Conservation (phyloP, 768 basidiomycete genomes). For the Termitomyces sp. region DNA sequence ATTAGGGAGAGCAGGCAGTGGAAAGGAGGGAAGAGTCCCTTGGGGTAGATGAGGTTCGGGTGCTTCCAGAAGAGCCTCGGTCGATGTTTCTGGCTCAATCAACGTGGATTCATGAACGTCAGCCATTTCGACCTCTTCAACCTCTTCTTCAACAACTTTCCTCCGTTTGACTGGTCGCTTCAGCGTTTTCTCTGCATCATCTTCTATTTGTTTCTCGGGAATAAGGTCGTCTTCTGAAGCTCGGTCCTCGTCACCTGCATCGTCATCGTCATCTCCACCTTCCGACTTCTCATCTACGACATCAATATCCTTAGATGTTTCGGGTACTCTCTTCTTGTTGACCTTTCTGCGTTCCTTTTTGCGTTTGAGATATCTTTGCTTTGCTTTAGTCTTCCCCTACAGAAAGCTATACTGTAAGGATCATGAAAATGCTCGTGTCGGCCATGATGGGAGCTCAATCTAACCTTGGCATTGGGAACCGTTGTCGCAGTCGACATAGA, state of each 20-base stretch:
- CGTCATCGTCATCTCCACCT: slow-evolving; percentile 20
- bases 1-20: slow-evolving; percentile 60
- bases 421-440: slow-evolving; percentile 12
- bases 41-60: slow-evolving; percentile 20
- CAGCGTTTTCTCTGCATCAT: slow-evolving; percentile 12
- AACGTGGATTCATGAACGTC: slow-evolving; percentile 11
- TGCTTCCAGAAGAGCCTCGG: slow-evolving; percentile 10
- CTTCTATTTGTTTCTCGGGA: slow-evolving; percentile 17
- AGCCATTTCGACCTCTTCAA: slow-evolving; percentile 20
- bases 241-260: slow-evolving; percentile 18
- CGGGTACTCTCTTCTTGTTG: slow-evolving; percentile 19
- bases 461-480: slow-evolving; percentile 13
- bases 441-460: not conserved
- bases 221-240: slow-evolving; percentile 12
- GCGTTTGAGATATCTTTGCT: slow-evolving; percentile 67
- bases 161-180: slow-evolving; percentile 43
- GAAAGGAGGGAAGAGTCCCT: slow-evolving; percentile 61
- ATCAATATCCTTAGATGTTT: slow-evolving; percentile 1
- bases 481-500: not conserved
- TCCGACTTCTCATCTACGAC: slow-evolving; percentile 17
- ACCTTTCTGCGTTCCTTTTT: slow-evolving; percentile 67
- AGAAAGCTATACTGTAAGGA: slow-evolving; percentile 17
- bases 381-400: slow-evolving; percentile 66
- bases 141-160: slow-evolving; percentile 27
- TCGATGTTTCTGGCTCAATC: slow-evolving; percentile 11